phyloP scores from a whole-genome alignment of 768 basidiomycete species.

The Auricularia auricula-judae region DNA sequence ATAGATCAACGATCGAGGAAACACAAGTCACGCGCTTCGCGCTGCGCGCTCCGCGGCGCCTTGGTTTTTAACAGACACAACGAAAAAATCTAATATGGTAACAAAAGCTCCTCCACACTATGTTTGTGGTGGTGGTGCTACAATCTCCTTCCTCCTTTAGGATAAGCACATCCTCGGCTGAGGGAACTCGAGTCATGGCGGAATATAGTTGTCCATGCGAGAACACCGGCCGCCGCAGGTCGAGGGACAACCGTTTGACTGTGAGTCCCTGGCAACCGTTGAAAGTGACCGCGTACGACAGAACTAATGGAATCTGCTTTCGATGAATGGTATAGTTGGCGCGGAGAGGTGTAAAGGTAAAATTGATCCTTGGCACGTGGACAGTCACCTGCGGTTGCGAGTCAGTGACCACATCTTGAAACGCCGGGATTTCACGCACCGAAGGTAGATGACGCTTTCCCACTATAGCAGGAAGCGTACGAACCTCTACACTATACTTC shows the following conservation, averaged over 20 bases:
- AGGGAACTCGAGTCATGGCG: slow-evolving; percentile 1
- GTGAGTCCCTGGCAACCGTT: slow-evolving; percentile 9
- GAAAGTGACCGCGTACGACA: slow-evolving; percentile 5
- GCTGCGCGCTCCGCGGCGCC: no score
- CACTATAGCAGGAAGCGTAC: neutral
- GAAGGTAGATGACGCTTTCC: neutral
- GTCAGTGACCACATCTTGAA: neutral
- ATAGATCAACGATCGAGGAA: no score
- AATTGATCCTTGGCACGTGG: slow-evolving; percentile 1
- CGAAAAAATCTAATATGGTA: neutral
- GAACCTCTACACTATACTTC: neutral
- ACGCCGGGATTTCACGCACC: neutral
- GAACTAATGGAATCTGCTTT: slow-evolving; percentile 3
- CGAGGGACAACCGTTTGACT: slow-evolving; percentile 22
- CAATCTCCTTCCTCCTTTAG: neutral
- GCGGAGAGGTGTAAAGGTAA: neutral
- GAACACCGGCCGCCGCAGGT: slow-evolving; percentile 27
- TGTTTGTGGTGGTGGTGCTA: neutral
- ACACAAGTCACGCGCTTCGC: no score
- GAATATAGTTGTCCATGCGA: slow-evolving; percentile 21
- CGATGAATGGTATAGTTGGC: slow-evolving; percentile 1
- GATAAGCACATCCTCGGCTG: neutral
- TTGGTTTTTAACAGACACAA: no score
- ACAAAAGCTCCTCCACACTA: neutral
- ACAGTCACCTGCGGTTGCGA: neutral